These are phyloP conservation scores for Botryotinia calthae DNA, from an alignment of 2,329 filamentous ascomycete genomes.

Conservation along the genomic window DNA sequence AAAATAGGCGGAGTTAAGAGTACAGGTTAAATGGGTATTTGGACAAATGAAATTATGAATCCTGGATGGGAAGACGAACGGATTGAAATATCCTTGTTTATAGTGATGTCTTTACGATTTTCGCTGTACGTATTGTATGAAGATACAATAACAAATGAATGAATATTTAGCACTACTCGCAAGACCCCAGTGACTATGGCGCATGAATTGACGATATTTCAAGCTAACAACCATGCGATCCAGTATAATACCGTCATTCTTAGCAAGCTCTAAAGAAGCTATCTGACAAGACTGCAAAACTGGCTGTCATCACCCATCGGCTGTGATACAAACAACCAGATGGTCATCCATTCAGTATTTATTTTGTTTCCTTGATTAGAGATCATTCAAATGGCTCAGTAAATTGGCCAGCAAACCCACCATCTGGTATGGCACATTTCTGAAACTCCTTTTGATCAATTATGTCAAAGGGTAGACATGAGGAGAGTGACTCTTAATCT, in stretches of 20 bases:
- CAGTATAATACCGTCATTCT: background rate
- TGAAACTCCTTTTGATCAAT: background rate
- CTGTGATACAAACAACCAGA: background rate
- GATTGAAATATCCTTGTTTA: background rate
- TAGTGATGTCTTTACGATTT: background rate
- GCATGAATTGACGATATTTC: background rate
- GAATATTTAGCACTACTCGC: background rate
- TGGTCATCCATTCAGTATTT: background rate
- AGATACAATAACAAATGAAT: background rate
- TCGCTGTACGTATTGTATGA: background rate
- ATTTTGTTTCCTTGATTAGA: background rate
- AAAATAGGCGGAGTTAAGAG: slow-evolving; percentile 11
- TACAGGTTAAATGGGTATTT: slow-evolving; percentile 12
- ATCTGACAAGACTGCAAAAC: background rate
- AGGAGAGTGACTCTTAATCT: background rate
- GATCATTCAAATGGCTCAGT: background rate
- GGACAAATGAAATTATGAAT: slow-evolving; percentile 17
- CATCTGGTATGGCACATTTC: background rate
- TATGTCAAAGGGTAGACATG: background rate
- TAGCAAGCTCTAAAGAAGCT: too few species aligned
- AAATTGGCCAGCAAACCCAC: background rate
- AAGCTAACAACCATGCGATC: background rate
- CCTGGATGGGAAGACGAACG: background rate
- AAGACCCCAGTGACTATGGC: background rate
- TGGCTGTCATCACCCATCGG: background rate